phyloP scores from a whole-genome alignment of 352 stramenopile genomes.

The Phytopythium chamaehyphon region DNA sequence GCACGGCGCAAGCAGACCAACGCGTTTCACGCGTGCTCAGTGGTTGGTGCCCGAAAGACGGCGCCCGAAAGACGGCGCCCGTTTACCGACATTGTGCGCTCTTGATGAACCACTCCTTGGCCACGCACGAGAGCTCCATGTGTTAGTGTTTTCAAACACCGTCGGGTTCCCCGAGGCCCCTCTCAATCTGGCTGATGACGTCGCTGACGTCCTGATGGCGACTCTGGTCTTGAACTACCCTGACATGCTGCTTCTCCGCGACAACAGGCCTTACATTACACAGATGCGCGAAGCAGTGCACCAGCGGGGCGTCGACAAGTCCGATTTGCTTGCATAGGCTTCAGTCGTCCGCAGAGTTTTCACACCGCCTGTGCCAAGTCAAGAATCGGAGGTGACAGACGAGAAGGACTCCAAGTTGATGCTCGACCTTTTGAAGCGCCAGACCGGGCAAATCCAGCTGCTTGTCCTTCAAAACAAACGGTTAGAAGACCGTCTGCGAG shows the following conservation, averaged over 20 bases:
- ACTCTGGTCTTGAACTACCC: constrained; percentile 11
- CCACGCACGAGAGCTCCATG: background rate
- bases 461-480: constrained; percentile 10
- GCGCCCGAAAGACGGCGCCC: constrained; percentile 5
- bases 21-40: background rate
- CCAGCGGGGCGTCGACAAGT: background rate
- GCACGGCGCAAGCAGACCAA: constrained; percentile 4
- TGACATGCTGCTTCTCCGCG: constrained; percentile 3
- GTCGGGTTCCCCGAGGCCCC: constrained; percentile 1
- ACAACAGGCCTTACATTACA: background rate
- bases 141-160: constrained; percentile 1
- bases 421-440: constrained; percentile 6
- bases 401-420: background rate
- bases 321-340: constrained; percentile 3
- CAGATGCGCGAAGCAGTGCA: constrained; percentile 5
- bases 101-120: background rate
- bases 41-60: constrained; percentile 6
- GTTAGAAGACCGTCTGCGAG: constrained; percentile 9
- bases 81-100: background rate
- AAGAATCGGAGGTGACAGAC: background rate
- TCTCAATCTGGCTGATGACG: constrained; percentile 5
- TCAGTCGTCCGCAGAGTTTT: background rate
- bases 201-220: constrained; percentile 7
- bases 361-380: background rate
- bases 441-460: constrained; percentile 6